Evolutionary conservation across 768 basidiomycete species (phyloP), one percentile per base, ranked within the genome.

Genomic region (Serendipita vermifera): DNA sequence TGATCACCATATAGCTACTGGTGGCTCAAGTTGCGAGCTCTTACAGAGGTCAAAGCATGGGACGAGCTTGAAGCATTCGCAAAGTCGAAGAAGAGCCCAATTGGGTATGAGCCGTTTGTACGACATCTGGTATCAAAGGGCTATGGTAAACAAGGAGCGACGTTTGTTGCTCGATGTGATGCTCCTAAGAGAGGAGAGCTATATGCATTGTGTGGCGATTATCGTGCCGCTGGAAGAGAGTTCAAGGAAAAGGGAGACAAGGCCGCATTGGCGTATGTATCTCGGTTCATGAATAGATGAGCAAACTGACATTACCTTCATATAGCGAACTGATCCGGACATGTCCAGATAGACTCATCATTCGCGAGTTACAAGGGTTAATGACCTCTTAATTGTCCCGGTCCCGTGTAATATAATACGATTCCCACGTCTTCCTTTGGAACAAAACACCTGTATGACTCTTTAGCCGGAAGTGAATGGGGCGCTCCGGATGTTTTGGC

Each of bases 101-200:
- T 98, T 57, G 94, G 96, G 1, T 98, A 94, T 64, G 93, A 97
- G 65, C 77, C 85, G 0, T 91, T 91, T 65, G 90, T 92, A 24
- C 79, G 75, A 33, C 81, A 87, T 61, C 75, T 96, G 33, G 77
- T 87, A 27, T 75, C 80, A 51, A 79, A 81, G 35, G 88, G 87
- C 0, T 81, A 84, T 66, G 63, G 68, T 26, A 87, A 79, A 64
- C 86, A 94, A 64, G 96, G 89, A 2, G 72, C 80, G 0, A 57
- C 71, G 3, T 98, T 85, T 64, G 87, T 98, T 20, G 68, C 82
- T 2, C 80, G 82, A 27, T 98, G 94, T 63, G 96, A 98, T 65
- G 75, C 81, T 0, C 82, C 80, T 24, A 82, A 80, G 61, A 76
- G 91, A 22, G 80, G 85, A 3, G 92, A 97, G 57, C 70, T 99